Evolutionary conservation across 331 rosid species (phyloP), one percentile per base, ranked within the genome.

Genomic region (Malus hybrid): DNA sequence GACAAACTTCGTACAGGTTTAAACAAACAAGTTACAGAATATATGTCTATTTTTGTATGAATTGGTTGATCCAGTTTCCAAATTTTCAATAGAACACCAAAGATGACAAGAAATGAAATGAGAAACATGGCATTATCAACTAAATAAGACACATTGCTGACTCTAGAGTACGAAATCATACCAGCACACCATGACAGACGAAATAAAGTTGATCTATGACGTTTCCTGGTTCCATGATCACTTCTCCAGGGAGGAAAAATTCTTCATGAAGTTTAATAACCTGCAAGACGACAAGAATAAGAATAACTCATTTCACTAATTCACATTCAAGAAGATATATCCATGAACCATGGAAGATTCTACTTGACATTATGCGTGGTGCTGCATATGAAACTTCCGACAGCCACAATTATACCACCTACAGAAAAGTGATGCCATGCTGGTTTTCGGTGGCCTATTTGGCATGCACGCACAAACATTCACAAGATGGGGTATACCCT

Each of bases 191-290:
- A 66, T 92, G 90, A 79, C 97, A 95, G 73, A 95, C 93, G 79
- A 95, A 90, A 80, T 95, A 95, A 48, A 95, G 88, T 85, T 95
- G 99, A 84, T 95, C 99, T 48, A 95, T 92, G 22, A 78, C 97
- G 73, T 86, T 88, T 81, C 97, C 99, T 73, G 88, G 96, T 73
- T 95, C 96, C 93, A 95, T 78, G 72, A 95, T 78, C 80, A 92
- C 90, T 85, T 95, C 97, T 74, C 99, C 99, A 6, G 99, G 99
- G 62, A 95, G 93, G 82, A 92, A 95, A 82, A 90, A 92, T 80
- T 95, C 99, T 85, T 95, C 99, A 48, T 95, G 97, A 56, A 92
- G 83, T 85, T 82, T 89, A 48, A 81, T 90, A 79, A 88, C 97
- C 99, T 95, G 87, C 76, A 80, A 74, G 63, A 79, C 68, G 39